Evolutionary conservation across 2,329 filamentous ascomycete species (phyloP), one percentile per base, ranked within the genome.

Genomic region (Aspergillus proliferans): DNA sequence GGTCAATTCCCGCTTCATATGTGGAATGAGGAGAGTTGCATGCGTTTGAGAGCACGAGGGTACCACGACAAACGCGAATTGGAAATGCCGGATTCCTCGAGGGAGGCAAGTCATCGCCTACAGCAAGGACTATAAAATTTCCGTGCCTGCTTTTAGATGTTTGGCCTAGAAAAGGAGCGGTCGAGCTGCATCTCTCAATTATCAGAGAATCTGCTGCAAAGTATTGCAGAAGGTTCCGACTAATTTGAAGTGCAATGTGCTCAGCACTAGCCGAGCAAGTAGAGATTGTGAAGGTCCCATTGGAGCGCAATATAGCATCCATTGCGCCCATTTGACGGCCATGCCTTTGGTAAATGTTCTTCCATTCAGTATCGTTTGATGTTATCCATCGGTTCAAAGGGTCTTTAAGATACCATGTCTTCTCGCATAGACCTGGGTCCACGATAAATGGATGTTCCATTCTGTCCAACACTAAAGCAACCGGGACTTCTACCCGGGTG

Each of bases 151-250:
- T 45, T 34, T 41, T 24, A 10, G 44, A 39, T 40, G 49, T 50
- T 15, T 34, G 30, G 18, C 49, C 26, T 6, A 14, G 18, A 24
- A 45, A 14, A 7, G 22, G 4, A 8, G 24, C 14, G 22, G 49
- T 49, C n/a, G 46, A 39, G 6, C 50, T 48, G 45, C 61, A 58
- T 47, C 56, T 44, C 10, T 58, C 47, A 6, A 64, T 46, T 44
- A 81, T 71, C 6, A 66, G 55, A 2, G 75, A 67, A 55, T 82
- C 79, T 15, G 78, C 79, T 45, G 67, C 71, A 61, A 79, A 80
- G 57, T 83, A 83, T 57, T 82, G 79, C 51, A 76, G 71, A 3
- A 83, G 65, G 55, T 82, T 82, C 28, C 78, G 74, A 22, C 79
- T 78, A 38, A 80, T 71, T 53, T 82, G 79, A 4, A 81, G 57